A percentile compares a stretch with the other conserved stretches of the same genome.
phyloP scores from a whole-genome alignment of 768 basidiomycete genomes.

The Tricholoma sp. region DNA sequence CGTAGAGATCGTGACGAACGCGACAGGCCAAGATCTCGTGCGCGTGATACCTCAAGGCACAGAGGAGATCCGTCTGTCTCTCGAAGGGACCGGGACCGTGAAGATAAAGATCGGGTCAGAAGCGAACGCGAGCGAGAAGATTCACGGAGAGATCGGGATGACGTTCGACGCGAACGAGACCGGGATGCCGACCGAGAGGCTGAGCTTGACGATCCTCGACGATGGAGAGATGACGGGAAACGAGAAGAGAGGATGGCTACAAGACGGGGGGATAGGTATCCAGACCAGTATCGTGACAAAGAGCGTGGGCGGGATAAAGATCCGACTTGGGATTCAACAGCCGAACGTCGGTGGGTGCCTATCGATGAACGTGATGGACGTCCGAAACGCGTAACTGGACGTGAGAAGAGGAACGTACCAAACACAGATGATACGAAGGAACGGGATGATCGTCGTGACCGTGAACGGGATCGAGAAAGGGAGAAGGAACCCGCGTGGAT shows the following conservation, averaged over 20 bases:
- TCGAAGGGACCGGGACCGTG: constrained; percentile 45
- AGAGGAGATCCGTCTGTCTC: constrained; percentile 54
- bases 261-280: constrained; percentile 47
- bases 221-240: constrained; percentile 81
- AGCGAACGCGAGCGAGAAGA: constrained; percentile 31
- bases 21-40: constrained; percentile 60
- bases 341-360: constrained; percentile 52
- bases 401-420: constrained; percentile 47
- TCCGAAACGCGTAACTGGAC: constrained; percentile 51
- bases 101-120: constrained; percentile 39
- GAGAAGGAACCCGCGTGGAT: constrained; percentile 93
- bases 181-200: constrained; percentile 36
- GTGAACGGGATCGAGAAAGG: constrained; percentile 55
- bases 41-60: constrained; percentile 56
- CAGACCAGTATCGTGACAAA: constrained; percentile 30
- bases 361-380: constrained; percentile 69
- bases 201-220: constrained; percentile 64
- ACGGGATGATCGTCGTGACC: constrained; percentile 18
- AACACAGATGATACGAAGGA: constrained; percentile 39
- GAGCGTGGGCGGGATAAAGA: constrained; percentile 43
- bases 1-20: constrained; percentile 61
- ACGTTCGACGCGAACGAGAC: constrained; percentile 37
- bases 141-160: constrained; percentile 2
- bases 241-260: constrained; percentile 70
- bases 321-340: constrained; percentile 36